phyloP scores from a whole-genome alignment of 805 yeast genomes.

The Wickerhamomyces rabaulensis region DNA sequence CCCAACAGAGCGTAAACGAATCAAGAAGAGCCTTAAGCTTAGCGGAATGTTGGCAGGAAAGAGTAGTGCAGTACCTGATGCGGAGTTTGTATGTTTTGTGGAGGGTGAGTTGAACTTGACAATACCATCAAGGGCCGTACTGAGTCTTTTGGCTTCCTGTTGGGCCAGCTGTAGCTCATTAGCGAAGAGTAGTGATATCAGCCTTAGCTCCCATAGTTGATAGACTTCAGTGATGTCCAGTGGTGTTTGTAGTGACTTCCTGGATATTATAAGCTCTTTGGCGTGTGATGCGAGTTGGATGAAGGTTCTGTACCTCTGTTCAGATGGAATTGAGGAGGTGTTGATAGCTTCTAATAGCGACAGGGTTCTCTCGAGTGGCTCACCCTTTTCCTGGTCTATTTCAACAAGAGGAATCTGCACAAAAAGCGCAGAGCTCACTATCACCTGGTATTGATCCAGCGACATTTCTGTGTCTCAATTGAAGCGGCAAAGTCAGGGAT shows the following conservation, averaged over 20 bases:
- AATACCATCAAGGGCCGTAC: constrained; percentile 13
- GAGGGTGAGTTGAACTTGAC: not conserved
- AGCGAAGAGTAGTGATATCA: constrained; percentile 15
- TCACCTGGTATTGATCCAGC: not conserved
- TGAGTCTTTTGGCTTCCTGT: constrained; percentile 21
- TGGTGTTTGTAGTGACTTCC: not conserved
- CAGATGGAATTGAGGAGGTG: not conserved
- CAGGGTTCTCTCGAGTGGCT: not conserved
- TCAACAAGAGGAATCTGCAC: constrained; percentile 1
- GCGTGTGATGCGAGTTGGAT: not conserved
- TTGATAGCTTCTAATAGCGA: not conserved
- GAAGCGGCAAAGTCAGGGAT: too few species aligned
- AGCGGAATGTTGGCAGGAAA: constrained; percentile 19
- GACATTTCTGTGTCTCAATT: not conserved
- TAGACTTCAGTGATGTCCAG: constrained; percentile 1
- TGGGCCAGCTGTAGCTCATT: constrained; percentile 21
- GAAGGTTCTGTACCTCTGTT: not conserved
- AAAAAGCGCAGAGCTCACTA: constrained; percentile 1
- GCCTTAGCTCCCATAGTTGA: constrained; percentile 22
- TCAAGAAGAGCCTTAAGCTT: constrained; percentile 16
- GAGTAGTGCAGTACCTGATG: not conserved
- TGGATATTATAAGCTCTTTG: not conserved
- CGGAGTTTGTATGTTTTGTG: not conserved
- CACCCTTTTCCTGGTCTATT: not conserved
- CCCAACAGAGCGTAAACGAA: constrained; percentile 21